Conservation (phyloP, 2,329 filamentous ascomycete species). For the Zymoseptoria ardabiliae region DNA sequence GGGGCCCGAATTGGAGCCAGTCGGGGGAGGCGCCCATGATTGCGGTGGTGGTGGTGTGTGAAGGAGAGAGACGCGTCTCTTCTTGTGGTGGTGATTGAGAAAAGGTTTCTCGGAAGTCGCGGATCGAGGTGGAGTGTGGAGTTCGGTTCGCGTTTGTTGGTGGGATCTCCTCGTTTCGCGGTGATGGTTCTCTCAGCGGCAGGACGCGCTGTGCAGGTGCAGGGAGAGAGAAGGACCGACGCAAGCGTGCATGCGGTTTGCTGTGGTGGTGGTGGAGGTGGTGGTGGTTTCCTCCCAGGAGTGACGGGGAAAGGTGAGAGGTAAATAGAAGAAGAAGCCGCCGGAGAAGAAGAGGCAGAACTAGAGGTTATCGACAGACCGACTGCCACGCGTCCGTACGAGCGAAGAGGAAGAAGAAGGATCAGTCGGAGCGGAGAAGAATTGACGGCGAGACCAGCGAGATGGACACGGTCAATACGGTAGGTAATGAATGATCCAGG, state of each 20-base stretch:
- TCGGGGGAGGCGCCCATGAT: slow-evolving; percentile 24
- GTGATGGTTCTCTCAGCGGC: neutral
- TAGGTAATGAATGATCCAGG: no score
- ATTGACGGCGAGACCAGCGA: no score
- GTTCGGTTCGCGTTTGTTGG: neutral
- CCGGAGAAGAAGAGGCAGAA: neutral
- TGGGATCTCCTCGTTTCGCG: neutral
- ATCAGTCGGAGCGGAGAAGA: neutral
- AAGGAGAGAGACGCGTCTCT: neutral
- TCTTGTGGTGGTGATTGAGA: neutral
- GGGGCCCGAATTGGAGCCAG: slow-evolving; percentile 52
- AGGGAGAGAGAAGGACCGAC: neutral
- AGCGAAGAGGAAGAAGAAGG: neutral
- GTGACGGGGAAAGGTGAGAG: slow-evolving; percentile 4
- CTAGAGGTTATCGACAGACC: no score
- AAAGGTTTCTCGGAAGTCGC: neutral
- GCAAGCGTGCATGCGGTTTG: neutral
- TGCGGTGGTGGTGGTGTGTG: slow-evolving; percentile 32
- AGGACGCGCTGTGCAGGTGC: neutral
- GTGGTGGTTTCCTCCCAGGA: slow-evolving; percentile 1
- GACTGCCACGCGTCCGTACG: no score
- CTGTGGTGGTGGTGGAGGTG: neutral
- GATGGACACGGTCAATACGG: no score
- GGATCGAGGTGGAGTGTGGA: neutral
- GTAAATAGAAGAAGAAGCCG: neutral